phyloP scores from a whole-genome alignment of 257 asterid species.

The Galeopsis tetrahit region DNA sequence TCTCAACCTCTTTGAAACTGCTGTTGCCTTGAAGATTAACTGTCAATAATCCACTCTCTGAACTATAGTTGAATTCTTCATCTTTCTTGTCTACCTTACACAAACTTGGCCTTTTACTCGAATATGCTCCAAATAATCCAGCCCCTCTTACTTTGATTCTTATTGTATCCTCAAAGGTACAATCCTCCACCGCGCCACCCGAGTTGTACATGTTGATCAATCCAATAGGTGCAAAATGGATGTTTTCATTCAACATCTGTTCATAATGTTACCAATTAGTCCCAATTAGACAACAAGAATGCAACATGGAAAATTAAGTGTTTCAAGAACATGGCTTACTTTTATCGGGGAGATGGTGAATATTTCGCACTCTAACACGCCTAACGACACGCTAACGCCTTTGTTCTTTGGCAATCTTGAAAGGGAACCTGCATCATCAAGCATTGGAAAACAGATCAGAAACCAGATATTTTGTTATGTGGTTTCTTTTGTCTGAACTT shows the following conservation, averaged over 20 bases:
- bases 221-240: constrained; percentile 60
- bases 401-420: constrained; percentile 41
- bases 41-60: constrained; percentile 55
- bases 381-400: constrained; percentile 45
- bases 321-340: constrained; percentile 35
- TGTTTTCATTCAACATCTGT: constrained; percentile 30
- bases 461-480: not conserved
- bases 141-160: constrained; percentile 52
- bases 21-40: constrained; percentile 49
- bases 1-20: constrained; percentile 48
- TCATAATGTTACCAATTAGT: not conserved
- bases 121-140: constrained; percentile 75
- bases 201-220: constrained; percentile 62
- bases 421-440: constrained; percentile 46
- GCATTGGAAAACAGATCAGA: not conserved
- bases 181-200: constrained; percentile 57
- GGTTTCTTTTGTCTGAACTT: not conserved
- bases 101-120: constrained; percentile 53
- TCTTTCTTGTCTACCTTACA: constrained; percentile 53
- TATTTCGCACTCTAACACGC: constrained; percentile 51
- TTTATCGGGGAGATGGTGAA: constrained; percentile 60
- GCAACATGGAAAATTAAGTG: not conserved
- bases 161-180: constrained; percentile 31
- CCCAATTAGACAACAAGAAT: not conserved
- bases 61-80: constrained; percentile 44